phyloP scores from a whole-genome alignment of 2,329 filamentous ascomycete genomes.

The Fusarium falciforme region DNA sequence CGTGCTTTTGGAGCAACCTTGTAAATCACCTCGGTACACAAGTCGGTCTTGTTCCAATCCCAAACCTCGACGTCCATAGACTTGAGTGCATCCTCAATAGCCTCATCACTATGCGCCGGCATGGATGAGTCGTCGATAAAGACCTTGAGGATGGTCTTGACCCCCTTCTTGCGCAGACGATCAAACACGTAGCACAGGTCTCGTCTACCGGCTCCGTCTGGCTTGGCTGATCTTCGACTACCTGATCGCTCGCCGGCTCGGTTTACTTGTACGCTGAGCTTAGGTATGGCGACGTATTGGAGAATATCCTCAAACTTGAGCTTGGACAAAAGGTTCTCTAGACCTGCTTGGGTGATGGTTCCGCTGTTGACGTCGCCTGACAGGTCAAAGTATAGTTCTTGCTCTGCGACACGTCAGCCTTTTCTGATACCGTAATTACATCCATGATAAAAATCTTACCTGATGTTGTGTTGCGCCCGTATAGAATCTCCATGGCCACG shows the following conservation, averaged over 20 bases:
- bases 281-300: constrained; percentile 11
- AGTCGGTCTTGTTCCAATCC: constrained; percentile 19
- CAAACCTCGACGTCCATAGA: constrained; percentile 3
- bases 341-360: background rate
- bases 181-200: constrained; percentile 4
- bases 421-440: background rate
- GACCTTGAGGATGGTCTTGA: background rate
- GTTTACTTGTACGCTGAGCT: background rate
- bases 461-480: constrained; percentile 2
- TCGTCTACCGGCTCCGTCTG: background rate
- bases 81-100: constrained; percentile 9
- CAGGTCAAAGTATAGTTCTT: constrained; percentile 14
- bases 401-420: background rate
- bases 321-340: constrained; percentile 2
- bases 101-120: constrained; percentile 13
- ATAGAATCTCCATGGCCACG: constrained; percentile 10
- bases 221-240: background rate
- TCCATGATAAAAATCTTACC: background rate
- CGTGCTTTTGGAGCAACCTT: background rate
- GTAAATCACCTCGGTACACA: constrained; percentile 13
- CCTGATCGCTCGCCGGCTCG: background rate
- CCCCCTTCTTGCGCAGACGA: background rate
- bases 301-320: constrained; percentile 9
- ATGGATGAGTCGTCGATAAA: constrained; percentile 1
- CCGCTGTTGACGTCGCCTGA: background rate